A percentile compares a stretch with the other conserved stretches of the same genome.
Conservation (phyloP, 2,329 filamentous ascomycete genomes). For the Penicillium griseofulvum region DNA sequence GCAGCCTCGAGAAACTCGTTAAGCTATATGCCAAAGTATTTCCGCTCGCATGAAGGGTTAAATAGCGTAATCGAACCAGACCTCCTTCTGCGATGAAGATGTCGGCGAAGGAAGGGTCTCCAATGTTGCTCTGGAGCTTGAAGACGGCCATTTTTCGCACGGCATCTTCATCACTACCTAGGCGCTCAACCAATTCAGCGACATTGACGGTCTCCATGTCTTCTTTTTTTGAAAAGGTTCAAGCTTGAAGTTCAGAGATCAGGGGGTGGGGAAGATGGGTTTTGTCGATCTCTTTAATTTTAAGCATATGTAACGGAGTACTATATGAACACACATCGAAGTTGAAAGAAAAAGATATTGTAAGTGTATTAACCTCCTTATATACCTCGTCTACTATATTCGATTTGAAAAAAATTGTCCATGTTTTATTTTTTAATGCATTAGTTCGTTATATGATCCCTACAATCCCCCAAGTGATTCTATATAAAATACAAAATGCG, state of each 20-base stretch:
- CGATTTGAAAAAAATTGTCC: too few relatives aligned
- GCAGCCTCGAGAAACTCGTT: slow-evolving; percentile 78
- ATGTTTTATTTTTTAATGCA: not conserved
- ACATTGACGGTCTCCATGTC: slow-evolving; percentile 57
- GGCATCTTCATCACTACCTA: slow-evolving; percentile 72
- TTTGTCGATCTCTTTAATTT: not conserved
- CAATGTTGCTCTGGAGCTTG: slow-evolving; percentile 92
- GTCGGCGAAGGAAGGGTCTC: slow-evolving; percentile 93
- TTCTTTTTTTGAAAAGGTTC: too few relatives aligned
- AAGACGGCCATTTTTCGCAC: slow-evolving; percentile 98
- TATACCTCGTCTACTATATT: too few relatives aligned
- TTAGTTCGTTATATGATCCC: not conserved
- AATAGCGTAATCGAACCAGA: slow-evolving; percentile 72
- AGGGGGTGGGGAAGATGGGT: slow-evolving; percentile 14
- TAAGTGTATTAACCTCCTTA: too few relatives aligned
- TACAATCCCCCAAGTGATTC: not conserved
- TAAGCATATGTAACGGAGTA: too few relatives aligned
- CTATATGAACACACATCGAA: too few relatives aligned
- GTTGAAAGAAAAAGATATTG: too few relatives aligned
- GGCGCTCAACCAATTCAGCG: slow-evolving; percentile 57
- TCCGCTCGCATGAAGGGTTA: slow-evolving; percentile 80
- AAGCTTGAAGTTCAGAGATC: not conserved
- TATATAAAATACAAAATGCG: not conserved
- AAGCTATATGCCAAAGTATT: slow-evolving; percentile 96
- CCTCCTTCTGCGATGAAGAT: slow-evolving; percentile 91